These are phyloP conservation scores for Leptographium wingfieldii DNA, from an alignment of 2,329 filamentous ascomycete genomes.

Conservation along the genomic window DNA sequence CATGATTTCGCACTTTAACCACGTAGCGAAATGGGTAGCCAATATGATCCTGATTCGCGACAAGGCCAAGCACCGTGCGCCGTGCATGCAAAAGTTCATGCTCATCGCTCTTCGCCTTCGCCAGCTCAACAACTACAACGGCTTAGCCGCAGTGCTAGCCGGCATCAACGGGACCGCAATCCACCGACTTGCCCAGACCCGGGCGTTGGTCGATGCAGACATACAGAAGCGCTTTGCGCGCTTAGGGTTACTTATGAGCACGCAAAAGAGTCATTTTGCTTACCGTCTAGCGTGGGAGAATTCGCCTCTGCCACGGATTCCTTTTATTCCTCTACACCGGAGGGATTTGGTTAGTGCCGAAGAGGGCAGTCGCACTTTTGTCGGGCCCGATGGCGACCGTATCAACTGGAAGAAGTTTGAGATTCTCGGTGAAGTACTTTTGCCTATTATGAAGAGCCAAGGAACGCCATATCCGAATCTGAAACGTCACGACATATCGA, in stretches of 20 bases:
- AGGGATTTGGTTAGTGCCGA: conserved; percentile 85
- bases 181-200: conserved; percentile 69
- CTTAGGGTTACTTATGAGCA: conserved; percentile 83
- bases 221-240: conserved; percentile 77
- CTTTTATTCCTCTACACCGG: conserved; percentile 81
- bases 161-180: conserved; percentile 84
- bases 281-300: conserved; percentile 99
- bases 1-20: conserved; percentile 89
- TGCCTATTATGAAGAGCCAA: conserved; percentile 87
- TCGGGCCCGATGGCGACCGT: conserved; percentile 57
- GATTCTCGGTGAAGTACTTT: conserved; percentile 80
- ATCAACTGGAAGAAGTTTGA: conserved; percentile 99
- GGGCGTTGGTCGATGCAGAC: conserved; percentile 57
- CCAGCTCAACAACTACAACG: conserved; percentile 93
- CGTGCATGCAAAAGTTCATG: conserved; percentile 94
- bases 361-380: conserved; percentile 81
- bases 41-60: conserved; percentile 81
- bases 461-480: conserved; percentile 68
- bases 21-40: conserved; percentile 68
- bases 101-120: conserved; percentile 73
- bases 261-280: conserved; percentile 82
- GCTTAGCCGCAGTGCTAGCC: conserved; percentile 83
- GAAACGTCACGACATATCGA: conserved; percentile 53
- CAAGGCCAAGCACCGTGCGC: conserved; percentile 87
- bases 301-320: conserved; percentile 77